Base-by-base conservation (phyloP, 2,329 filamentous ascomycete species). In the Ophiostoma quercus region DNA sequence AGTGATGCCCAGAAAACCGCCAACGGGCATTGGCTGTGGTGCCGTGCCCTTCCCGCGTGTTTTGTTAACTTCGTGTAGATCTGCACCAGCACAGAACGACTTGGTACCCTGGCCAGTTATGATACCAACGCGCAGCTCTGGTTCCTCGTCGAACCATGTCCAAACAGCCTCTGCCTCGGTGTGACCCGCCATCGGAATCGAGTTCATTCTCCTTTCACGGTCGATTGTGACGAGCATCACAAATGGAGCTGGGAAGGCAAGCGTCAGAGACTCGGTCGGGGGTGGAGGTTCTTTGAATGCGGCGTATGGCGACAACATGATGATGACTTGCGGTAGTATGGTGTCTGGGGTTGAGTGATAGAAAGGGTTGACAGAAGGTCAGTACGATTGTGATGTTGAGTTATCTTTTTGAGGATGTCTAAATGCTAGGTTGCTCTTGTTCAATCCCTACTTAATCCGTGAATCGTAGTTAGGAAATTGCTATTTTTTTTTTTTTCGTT, bases 181-280 rank as follows among this genome's bases (percentile, higher is more conserved):
- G 74, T 84, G 83, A 0, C 81, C 78, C 29, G 76, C 75, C 69
- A 76, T 77, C 34, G 79, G 77, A 41, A 83, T 76, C 2, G 79
- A 79, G 74, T 86, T 85, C 80, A 84, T 81, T 69, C 79, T 77
- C 66, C 77, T 77, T 67, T 82, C 79, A 25, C 82, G 80, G 71
- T 84, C 83, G 72, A 86, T 85, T 62, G 83, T 85, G 32, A 86
- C 80, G 67, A 84, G 80, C 9, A 86, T 77, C 67, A 85, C 80
- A 72, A 80, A 76, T 0, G 80, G 79, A 16, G 78, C 78, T 0
- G 84, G 84, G 72, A 82, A 84, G 22, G 14, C 32, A 32, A 77
- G 72, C 68, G 71, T 32, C 2, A 71, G 25, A 16, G 25, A 54
- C 8, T 32, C 41, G 34, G 65, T 68, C 12, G 47, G 25, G 2